A percentile compares a stretch with the other conserved stretches of the same genome.
These are phyloP conservation scores for Schizonepeta tenuifolia DNA, from an alignment of 257 asterid species.

Conservation along the genomic window DNA sequence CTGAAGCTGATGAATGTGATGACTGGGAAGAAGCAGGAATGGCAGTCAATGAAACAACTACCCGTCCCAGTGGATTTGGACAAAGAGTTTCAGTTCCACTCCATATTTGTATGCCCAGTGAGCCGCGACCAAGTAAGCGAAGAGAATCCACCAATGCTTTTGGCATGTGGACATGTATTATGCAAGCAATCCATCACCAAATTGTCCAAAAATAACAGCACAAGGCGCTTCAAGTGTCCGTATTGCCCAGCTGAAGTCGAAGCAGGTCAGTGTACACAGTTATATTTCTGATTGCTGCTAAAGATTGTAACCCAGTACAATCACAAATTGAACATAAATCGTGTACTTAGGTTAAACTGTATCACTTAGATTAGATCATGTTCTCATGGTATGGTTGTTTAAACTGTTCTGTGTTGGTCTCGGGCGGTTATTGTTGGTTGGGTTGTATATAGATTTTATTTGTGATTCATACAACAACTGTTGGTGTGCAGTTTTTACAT, in stretches of 20 bases:
- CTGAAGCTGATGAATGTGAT: slow-evolving; percentile 82
- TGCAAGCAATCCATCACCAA: slow-evolving; percentile 90
- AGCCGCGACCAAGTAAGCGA: slow-evolving; percentile 90
- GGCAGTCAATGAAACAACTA: slow-evolving; percentile 89
- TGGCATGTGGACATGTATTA: slow-evolving; percentile 88
- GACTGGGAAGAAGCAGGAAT: slow-evolving; percentile 80
- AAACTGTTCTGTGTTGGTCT: slow-evolving; percentile 26
- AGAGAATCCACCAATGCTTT: slow-evolving; percentile 89
- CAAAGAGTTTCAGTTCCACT: slow-evolving; percentile 84
- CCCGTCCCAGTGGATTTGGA: slow-evolving; percentile 90
- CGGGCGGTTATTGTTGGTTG: slow-evolving; percentile 36
- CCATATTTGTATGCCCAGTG: slow-evolving; percentile 87
- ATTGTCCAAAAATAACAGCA: slow-evolving; percentile 77
- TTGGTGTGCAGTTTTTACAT: slow-evolving; percentile 4
- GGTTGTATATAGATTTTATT: slow-evolving; percentile 53
- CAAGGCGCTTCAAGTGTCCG: slow-evolving; percentile 91
- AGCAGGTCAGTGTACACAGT: slow-evolving; percentile 84
- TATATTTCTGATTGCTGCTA: slow-evolving; percentile 54
- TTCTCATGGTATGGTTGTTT: slow-evolving; percentile 29
- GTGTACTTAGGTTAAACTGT: slow-evolving; percentile 25
- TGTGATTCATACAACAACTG: slow-evolving; percentile 21
- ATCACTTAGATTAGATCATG: slow-evolving; percentile 37
- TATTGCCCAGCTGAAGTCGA: slow-evolving; percentile 89
- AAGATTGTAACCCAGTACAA: slow-evolving; percentile 9
- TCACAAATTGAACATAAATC: slow-evolving; percentile 23